phyloP scores from a whole-genome alignment of 1,284 basidiomycete genomes.

The Ceratobasidium theobromae region DNA sequence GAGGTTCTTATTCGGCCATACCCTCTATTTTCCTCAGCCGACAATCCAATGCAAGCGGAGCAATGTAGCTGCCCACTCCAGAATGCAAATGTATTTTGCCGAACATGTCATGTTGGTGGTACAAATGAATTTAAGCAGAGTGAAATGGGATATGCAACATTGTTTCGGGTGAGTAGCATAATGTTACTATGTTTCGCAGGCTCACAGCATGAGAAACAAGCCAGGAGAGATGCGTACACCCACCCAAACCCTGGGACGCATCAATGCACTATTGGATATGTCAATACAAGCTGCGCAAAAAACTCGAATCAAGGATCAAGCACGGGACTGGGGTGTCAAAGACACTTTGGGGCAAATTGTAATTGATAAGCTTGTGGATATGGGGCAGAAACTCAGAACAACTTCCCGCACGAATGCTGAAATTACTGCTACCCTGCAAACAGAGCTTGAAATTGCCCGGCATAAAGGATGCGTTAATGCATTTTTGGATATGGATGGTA shows the following conservation, averaged over 20 bases:
- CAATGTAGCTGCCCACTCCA: conserved; percentile 7
- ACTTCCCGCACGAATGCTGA: background rate
- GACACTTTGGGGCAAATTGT: conserved; percentile 4
- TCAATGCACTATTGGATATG: background rate
- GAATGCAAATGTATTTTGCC: conserved; percentile 25
- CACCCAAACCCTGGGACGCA: background rate
- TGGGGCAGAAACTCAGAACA: background rate
- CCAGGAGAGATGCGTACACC: background rate
- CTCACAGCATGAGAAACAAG: background rate
- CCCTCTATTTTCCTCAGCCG: conserved; percentile 2
- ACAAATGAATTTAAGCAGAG: conserved; percentile 8
- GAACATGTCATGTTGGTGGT: conserved; percentile 32
- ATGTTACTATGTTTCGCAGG: background rate
- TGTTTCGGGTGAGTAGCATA: conserved; percentile 32
- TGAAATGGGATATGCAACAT: conserved; percentile 23
- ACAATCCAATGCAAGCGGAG: conserved; percentile 35
- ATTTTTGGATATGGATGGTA: background rate
- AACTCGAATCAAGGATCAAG: background rate
- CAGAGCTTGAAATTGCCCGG: background rate
- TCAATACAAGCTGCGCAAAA: background rate
- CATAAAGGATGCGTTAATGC: background rate
- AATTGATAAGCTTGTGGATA: background rate
- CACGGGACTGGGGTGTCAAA: conserved; percentile 11
- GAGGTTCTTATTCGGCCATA: conserved; percentile 37
- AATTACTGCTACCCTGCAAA: background rate